These are phyloP conservation scores for Cercospora brassicicola DNA, from an alignment of 2,329 filamentous ascomycete genomes.

Conservation along the genomic window DNA sequence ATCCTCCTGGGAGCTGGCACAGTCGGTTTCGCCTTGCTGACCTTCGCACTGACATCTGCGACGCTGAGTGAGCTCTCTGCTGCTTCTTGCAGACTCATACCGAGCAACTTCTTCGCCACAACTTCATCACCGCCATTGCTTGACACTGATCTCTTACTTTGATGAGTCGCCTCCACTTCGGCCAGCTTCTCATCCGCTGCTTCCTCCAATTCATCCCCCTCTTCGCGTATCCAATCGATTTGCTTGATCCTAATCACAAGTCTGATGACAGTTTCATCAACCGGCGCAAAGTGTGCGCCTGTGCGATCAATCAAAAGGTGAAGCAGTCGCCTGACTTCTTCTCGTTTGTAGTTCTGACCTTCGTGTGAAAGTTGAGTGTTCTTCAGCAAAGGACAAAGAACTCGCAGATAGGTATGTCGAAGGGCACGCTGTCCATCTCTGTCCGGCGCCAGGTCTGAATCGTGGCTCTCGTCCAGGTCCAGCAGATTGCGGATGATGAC, in stretches of 20 bases:
- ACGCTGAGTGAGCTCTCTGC: slow-evolving; percentile 67
- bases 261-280: slow-evolving; percentile 75
- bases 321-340: slow-evolving; percentile 77
- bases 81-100: slow-evolving; percentile 69
- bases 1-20: slow-evolving; percentile 74
- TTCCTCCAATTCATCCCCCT: slow-evolving; percentile 35
- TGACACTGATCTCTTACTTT: background rate
- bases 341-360: slow-evolving; percentile 80
- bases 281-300: slow-evolving; percentile 70
- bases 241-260: slow-evolving; percentile 69
- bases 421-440: slow-evolving; percentile 52
- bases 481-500: slow-evolving; percentile 97
- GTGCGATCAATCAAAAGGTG: slow-evolving; percentile 58
- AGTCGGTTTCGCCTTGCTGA: slow-evolving; percentile 77
- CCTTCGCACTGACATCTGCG: slow-evolving; percentile 67
- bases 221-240: slow-evolving; percentile 41
- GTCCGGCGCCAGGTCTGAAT: slow-evolving; percentile 27
- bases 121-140: slow-evolving; percentile 17
- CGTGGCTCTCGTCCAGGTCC: slow-evolving; percentile 75
- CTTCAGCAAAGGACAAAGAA: slow-evolving; percentile 83
- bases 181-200: slow-evolving; percentile 27
- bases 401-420: slow-evolving; percentile 90
- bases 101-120: slow-evolving; percentile 59
- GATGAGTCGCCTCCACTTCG: slow-evolving; percentile 30
- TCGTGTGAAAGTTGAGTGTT: slow-evolving; percentile 87